Conservation (phyloP, 139 green algal species). For the Haematococcus lacustris region DNA sequence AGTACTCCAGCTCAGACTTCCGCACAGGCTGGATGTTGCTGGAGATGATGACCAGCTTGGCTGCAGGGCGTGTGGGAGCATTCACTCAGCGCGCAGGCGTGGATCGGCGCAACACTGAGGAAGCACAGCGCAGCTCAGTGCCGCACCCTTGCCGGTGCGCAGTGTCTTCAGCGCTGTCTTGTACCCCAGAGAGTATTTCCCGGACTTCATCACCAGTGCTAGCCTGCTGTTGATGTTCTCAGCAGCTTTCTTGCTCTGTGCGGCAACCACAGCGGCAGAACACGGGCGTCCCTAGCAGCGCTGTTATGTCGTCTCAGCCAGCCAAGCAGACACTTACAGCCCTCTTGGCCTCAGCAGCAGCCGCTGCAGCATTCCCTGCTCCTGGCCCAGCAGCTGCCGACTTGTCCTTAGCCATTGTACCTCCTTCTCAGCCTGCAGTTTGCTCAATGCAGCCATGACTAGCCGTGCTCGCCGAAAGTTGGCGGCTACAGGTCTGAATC, state of each 20-base stretch:
- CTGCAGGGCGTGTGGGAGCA: slow-evolving; percentile 36
- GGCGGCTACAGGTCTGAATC: too few species aligned
- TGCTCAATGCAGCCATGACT: too few species aligned
- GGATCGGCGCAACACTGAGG: too few species aligned
- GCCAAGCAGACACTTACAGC: too few species aligned
- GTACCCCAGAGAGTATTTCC: slow-evolving; percentile 98
- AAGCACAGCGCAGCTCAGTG: too few species aligned
- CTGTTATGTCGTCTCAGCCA: too few species aligned
- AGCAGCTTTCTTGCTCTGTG: slow-evolving; percentile 9
- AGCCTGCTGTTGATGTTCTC: slow-evolving; percentile 51
- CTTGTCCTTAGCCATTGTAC: too few species aligned
- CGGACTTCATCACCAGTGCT: slow-evolving; percentile 98
- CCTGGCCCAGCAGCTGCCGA: too few species aligned
- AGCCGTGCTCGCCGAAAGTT: too few species aligned
- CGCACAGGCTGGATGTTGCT: slow-evolving; percentile 94
- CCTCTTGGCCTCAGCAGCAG: slow-evolving; percentile 2
- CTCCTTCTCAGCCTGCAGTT: slow-evolving; percentile 5
- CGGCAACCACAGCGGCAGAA: not conserved
- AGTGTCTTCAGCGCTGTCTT: slow-evolving; percentile 98
- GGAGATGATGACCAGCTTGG: slow-evolving; percentile 96
- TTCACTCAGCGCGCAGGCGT: too few species aligned
- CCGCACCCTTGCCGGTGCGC: slow-evolving; percentile 83
- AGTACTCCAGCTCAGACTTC: slow-evolving; percentile 99
- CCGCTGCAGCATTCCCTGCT: not conserved
- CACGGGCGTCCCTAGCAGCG: too few species aligned